Conservation (phyloP, 1,284 basidiomycete species). For the Ceratobasidium theobromae region DNA sequence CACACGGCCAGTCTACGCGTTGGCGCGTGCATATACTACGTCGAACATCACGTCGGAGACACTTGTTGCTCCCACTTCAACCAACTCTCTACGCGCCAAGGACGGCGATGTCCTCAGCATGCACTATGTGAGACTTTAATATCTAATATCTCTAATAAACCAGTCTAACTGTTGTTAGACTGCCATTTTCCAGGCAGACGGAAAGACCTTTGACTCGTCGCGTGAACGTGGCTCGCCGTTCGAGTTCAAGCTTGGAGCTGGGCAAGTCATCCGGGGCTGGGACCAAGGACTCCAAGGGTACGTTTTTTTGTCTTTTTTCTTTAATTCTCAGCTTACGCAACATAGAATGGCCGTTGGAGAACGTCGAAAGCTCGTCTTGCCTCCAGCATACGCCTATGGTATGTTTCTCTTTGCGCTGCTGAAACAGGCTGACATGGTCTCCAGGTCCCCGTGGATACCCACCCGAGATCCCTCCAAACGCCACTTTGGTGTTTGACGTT, state of each 20-base stretch:
- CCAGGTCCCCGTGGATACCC: constrained; percentile 41
- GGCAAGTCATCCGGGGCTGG: constrained; percentile 27
- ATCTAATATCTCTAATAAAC: not conserved
- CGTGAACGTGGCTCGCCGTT: constrained; percentile 36
- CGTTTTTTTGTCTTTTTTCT: constrained; percentile 40
- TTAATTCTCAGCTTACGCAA: not conserved
- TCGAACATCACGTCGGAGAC: constrained; percentile 29
- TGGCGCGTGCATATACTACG: constrained; percentile 16
- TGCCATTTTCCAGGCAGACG: constrained; percentile 11
- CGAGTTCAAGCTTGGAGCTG: constrained; percentile 29
- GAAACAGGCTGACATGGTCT: not conserved
- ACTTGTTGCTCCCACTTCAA: not conserved
- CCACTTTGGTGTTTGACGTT: constrained; percentile 47
- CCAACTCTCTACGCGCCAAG: not conserved
- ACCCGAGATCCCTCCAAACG: constrained; percentile 47
- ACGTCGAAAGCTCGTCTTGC: not conserved
- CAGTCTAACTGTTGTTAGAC: not conserved
- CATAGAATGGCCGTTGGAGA: constrained; percentile 12
- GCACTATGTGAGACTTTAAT: constrained; percentile 29
- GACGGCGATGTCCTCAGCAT: constrained; percentile 24
- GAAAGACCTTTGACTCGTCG: constrained; percentile 34
- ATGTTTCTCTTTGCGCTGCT: not conserved
- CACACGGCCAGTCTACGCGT: no score
- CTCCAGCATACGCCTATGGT: constrained; percentile 35
- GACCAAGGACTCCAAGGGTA: constrained; percentile 44